Base-by-base conservation (phyloP, 257 asterid genomes). In the Knoxia roxburghii region DNA sequence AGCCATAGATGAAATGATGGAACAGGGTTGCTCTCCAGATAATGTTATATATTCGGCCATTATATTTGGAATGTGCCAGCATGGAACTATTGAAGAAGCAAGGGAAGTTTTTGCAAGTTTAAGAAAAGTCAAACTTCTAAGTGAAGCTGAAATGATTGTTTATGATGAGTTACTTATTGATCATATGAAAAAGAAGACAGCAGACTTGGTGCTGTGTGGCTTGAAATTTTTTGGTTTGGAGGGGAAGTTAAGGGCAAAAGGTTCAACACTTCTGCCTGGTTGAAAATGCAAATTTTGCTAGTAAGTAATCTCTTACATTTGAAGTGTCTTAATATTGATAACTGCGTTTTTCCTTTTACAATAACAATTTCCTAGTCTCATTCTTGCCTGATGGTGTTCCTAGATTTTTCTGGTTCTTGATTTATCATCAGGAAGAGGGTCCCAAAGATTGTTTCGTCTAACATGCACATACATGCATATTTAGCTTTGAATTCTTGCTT, bases 181-280 rank as follows among this genome's bases (percentile, higher is more conserved):
- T 63, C 90, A 94, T 75, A 88, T 85, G 99, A 87, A 94, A 76
- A 84, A 83, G 89, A 85, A 84, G 23, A 80, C 97, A 27, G 95
- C 96, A 20, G 95, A 86, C 72, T 72, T 90, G 82, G 82, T 94
- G 65, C 57, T 90, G 76, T 86, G 87, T 71, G 96, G 99, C 43
- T 69, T 90, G 63, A 90, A 84, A 72, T 94, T 88, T 87, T 94
- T 94, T 37, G 95, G 96, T 29, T 68, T 94, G 83, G 97, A 94
- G 54, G 71, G 81, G 41, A 94, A 76, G 78, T 64, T 90, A 59
- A 86, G 76, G 82, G 86, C 88, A 11, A 88, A 78, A 73, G 96
- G 99, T 33, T 80, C 79, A 69, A 79, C 76, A 0, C 76, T 89
- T 79, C 43, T 84, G 68, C 76, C 85, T 49, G 74, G 80, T 55